Evolutionary conservation across 2,329 filamentous ascomycete species (phyloP).

Genomic region (Fusarium neocosmosporiellum): DNA sequence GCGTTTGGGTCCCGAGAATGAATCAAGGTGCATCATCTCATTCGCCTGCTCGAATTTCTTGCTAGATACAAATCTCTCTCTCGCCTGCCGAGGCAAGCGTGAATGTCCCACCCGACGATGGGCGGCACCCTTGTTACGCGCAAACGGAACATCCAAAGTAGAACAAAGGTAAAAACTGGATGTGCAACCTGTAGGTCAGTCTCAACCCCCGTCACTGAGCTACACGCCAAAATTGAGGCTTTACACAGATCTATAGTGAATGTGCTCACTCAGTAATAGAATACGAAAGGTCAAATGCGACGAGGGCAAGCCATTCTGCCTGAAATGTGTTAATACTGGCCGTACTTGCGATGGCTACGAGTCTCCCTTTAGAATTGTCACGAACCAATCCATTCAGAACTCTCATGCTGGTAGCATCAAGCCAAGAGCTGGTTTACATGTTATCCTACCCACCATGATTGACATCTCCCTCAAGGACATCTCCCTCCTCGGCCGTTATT

Average conservation of each 20-base stretch:
- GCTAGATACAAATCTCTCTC: not conserved
- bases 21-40: slow-evolving; percentile 3
- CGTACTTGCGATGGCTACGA: slow-evolving; percentile 57
- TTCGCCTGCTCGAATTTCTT: slow-evolving; percentile 21
- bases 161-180: slow-evolving; percentile 54
- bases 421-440: slow-evolving; percentile 28
- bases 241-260: not conserved
- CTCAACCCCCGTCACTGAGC: slow-evolving; percentile 19
- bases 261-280: slow-evolving; percentile 40
- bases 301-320: slow-evolving; percentile 50
- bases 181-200: slow-evolving; percentile 56
- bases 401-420: not conserved
- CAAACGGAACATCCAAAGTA: slow-evolving; percentile 34
- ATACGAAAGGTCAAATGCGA: slow-evolving; percentile 54
- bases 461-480: slow-evolving; percentile 44
- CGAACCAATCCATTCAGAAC: slow-evolving; percentile 28
- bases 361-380: slow-evolving; percentile 49
- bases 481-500: slow-evolving; percentile 50
- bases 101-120: not conserved
- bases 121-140: slow-evolving; percentile 36
- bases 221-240: not conserved
- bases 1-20: not conserved
- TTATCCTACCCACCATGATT: slow-evolving; percentile 30
- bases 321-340: slow-evolving; percentile 52
- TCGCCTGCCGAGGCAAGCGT: not conserved